Conservation (phyloP, 2,329 filamentous ascomycete species). For the Aspergillus calidoustus region DNA sequence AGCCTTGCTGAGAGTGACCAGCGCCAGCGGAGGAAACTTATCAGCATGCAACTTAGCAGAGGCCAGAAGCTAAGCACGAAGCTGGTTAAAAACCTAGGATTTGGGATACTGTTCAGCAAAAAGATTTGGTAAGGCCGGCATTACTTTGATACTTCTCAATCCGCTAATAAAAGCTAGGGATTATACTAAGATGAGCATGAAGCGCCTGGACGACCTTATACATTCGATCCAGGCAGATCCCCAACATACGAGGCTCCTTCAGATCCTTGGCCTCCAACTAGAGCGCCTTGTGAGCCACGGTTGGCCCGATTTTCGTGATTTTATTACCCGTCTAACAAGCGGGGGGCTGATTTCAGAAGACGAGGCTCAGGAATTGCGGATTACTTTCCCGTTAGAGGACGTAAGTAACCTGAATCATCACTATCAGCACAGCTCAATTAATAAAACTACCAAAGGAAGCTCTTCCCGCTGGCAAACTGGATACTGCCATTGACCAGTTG, state of each 20-base stretch:
- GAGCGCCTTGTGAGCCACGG: no score
- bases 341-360: neutral
- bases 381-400: slow-evolving; percentile 1
- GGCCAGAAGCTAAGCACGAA: slow-evolving; percentile 15
- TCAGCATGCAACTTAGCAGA: slow-evolving; percentile 17
- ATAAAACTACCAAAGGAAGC: neutral
- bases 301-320: no score
- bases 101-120: slow-evolving; percentile 16
- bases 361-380: slow-evolving; percentile 2
- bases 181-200: slow-evolving; percentile 17
- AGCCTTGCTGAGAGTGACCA: neutral
- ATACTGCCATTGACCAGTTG: no score
- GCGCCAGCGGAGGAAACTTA: neutral
- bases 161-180: slow-evolving; percentile 16
- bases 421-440: neutral
- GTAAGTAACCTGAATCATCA: slow-evolving; percentile 4
- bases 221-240: slow-evolving; percentile 21
- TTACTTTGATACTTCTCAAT: slow-evolving; percentile 8
- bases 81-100: slow-evolving; percentile 17
- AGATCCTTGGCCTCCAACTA: no score
- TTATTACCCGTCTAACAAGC: no score
- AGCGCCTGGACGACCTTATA: slow-evolving; percentile 16
- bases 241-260: no score
- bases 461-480: no score
- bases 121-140: slow-evolving; percentile 18